Conservation (phyloP, 805 yeast species). For the Candida chauliodis region DNA sequence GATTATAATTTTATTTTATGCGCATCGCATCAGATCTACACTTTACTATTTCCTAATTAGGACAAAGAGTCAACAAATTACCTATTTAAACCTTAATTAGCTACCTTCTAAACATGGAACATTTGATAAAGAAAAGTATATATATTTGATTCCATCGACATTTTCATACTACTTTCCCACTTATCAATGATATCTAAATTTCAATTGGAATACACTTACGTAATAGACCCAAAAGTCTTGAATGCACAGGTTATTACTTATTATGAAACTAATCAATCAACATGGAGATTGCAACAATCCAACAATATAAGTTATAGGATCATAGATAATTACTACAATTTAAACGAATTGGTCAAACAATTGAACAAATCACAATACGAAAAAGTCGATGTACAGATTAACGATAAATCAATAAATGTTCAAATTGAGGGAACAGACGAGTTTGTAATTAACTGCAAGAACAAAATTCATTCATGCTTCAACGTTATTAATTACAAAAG, state of each 20-base stretch:
- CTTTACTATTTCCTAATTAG: neutral
- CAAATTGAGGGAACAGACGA: slow-evolving; percentile 30
- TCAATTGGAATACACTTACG: slow-evolving; percentile 11
- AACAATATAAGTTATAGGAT: slow-evolving; percentile 11
- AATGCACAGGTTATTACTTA: slow-evolving; percentile 6
- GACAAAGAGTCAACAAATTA: neutral
- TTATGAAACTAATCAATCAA: slow-evolving; percentile 28
- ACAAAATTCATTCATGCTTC: slow-evolving; percentile 28
- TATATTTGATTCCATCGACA: neutral
- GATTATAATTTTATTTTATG: too few relatives aligned
- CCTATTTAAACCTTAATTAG: neutral
- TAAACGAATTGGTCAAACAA: slow-evolving; percentile 13
- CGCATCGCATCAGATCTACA: neutral
- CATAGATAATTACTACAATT: slow-evolving; percentile 24
- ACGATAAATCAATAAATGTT: slow-evolving; percentile 32
- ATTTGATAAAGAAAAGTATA: neutral
- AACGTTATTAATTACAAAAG: slow-evolving; percentile 23
- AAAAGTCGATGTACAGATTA: slow-evolving; percentile 18
- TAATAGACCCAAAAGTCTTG: slow-evolving; percentile 11
- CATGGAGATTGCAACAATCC: slow-evolving; percentile 24
- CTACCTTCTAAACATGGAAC: slow-evolving; percentile 3
- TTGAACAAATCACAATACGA: slow-evolving; percentile 7
- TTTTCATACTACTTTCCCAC: neutral
- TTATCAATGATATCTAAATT: slow-evolving; percentile 5
- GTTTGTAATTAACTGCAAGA: slow-evolving; percentile 29